Conservation (phyloP, 805 yeast genomes). For the Kazachstania psychrophila region DNA sequence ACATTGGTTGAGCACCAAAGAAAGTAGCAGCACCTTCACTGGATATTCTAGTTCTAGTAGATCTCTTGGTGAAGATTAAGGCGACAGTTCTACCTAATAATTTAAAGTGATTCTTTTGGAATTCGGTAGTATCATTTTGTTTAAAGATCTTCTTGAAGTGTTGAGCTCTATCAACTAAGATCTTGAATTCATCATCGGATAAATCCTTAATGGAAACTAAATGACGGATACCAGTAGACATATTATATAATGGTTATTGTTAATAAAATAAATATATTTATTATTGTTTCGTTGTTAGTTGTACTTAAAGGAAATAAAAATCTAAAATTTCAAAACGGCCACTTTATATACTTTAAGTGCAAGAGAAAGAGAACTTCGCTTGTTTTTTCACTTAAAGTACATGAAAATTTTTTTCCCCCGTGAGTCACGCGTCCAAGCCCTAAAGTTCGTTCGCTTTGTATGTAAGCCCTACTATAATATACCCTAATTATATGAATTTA, state of each 20-base stretch:
- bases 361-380: slow-evolving; percentile 14
- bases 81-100: slow-evolving; percentile 77
- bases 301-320: slow-evolving; percentile 23
- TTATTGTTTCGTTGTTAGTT: slow-evolving; percentile 20
- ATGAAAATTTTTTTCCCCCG: no score
- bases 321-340: slow-evolving; percentile 1
- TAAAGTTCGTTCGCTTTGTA: background rate
- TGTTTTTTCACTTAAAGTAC: no score
- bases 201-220: slow-evolving; percentile 76
- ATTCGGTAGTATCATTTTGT: slow-evolving; percentile 35
- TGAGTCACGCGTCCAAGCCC: background rate
- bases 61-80: slow-evolving; percentile 77
- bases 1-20: slow-evolving; percentile 95
- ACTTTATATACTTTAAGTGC: slow-evolving; percentile 12
- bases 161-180: slow-evolving; percentile 66
- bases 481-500: no score
- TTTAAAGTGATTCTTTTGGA: slow-evolving; percentile 36
- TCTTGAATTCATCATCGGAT: slow-evolving; percentile 56
- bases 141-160: slow-evolving; percentile 61
- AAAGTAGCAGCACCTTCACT: slow-evolving; percentile 89
- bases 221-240: slow-evolving; percentile 41
- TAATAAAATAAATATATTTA: background rate
- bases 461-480: background rate
- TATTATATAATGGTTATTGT: no score
- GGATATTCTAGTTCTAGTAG: slow-evolving; percentile 91